These are phyloP conservation scores for Nymphaea thermarum DNA, from an alignment of 164 flowering plant species.

Conservation along the genomic window DNA sequence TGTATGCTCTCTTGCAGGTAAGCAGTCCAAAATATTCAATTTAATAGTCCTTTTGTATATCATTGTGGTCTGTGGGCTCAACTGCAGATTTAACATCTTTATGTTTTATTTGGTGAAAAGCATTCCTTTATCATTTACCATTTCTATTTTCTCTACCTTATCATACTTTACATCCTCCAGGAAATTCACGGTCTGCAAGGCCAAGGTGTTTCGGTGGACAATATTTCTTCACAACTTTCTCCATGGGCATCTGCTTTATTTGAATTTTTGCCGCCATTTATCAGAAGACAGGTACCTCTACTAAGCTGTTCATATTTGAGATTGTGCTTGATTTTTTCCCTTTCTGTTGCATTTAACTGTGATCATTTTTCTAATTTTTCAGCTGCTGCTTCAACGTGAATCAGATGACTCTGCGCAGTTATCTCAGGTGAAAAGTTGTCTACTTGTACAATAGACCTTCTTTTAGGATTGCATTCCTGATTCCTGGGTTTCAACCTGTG, in stretches of 20 bases:
- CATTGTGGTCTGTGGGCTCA: not conserved
- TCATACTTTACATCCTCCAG: conserved; percentile 20
- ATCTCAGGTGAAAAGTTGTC: conserved; percentile 54
- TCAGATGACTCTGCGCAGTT: conserved; percentile 98
- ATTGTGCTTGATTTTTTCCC: not conserved
- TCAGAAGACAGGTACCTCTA: conserved; percentile 69
- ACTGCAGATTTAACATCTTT: not conserved
- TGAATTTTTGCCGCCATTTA: conserved; percentile 86
- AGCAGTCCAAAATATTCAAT: not conserved
- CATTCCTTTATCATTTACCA: not conserved
- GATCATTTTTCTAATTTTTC: conserved; percentile 1
- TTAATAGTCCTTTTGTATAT: not conserved
- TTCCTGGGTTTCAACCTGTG: not conserved
- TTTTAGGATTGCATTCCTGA: not conserved
- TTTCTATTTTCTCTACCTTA: not conserved
- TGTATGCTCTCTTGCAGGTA: conserved; percentile 94
- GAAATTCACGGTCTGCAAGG: conserved; percentile 80
- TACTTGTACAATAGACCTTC: not conserved
- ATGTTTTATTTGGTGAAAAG: not conserved
- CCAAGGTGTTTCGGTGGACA: conserved; percentile 65
- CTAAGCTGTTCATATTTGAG: not conserved
- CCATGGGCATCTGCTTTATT: conserved; percentile 99
- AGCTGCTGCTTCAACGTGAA: conserved; percentile 62
- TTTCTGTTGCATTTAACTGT: not conserved
- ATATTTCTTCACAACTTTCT: conserved; percentile 78